phyloP scores from a whole-genome alignment of 208 protist species.

The Crithidia expoeki region DNA sequence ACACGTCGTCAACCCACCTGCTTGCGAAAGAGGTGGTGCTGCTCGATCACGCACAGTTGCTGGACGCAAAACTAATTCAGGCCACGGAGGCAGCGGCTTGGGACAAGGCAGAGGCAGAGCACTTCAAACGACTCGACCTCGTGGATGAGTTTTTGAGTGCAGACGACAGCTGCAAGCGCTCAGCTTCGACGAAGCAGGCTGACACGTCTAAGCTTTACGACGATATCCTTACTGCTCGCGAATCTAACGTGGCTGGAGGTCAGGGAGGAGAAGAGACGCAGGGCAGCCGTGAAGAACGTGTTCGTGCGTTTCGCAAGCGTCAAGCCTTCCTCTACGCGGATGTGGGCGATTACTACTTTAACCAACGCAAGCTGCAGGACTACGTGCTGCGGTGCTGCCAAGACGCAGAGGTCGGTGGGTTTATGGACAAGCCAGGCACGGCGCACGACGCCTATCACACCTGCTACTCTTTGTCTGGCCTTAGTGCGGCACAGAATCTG shows the following conservation, averaged over 20 bases:
- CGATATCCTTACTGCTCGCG: neutral
- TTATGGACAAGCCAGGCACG: slow-evolving; percentile 87
- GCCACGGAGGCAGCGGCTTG: slow-evolving; percentile 33
- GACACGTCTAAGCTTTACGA: slow-evolving; percentile 17
- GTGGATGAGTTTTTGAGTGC: slow-evolving; percentile 47
- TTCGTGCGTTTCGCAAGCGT: slow-evolving; percentile 5
- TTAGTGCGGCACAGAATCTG: slow-evolving; percentile 81
- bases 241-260: neutral
- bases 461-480: slow-evolving; percentile 88
- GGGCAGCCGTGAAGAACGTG: neutral
- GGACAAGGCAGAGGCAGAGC: slow-evolving; percentile 40
- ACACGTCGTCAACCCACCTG: slow-evolving; percentile 18
- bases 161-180: slow-evolving; percentile 22
- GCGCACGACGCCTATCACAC: slow-evolving; percentile 90
- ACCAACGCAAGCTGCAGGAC: slow-evolving; percentile 76
- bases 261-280: neutral
- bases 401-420: slow-evolving; percentile 52
- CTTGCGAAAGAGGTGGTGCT: slow-evolving; percentile 61
- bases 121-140: slow-evolving; percentile 20
- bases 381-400: slow-evolving; percentile 88
- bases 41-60: slow-evolving; percentile 73
- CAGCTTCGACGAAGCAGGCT: slow-evolving; percentile 4
- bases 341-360: slow-evolving; percentile 73
- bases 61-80: slow-evolving; percentile 38
- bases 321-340: slow-evolving; percentile 47